phyloP scores from a whole-genome alignment of 2,329 filamentous ascomycete species.

The Trichoderma koningii region DNA sequence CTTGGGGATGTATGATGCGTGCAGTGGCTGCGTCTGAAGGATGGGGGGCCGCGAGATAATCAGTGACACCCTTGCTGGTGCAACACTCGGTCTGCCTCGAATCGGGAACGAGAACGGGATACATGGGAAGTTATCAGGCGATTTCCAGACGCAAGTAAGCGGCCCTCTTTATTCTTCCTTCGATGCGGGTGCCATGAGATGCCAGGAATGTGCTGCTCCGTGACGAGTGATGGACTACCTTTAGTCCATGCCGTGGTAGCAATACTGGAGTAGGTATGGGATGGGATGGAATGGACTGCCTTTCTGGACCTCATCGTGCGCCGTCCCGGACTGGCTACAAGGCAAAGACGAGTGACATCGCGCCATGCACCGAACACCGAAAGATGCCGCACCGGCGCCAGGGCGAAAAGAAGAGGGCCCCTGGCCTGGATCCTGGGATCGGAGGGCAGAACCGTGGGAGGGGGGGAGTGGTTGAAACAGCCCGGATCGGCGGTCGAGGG shows the following conservation, averaged over 20 bases:
- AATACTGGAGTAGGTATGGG: too few species aligned
- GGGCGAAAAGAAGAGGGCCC: background rate
- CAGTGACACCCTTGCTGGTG: background rate
- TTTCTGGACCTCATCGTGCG: background rate
- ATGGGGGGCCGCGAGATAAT: background rate
- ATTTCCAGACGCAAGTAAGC: slow-evolving; percentile 10
- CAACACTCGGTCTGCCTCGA: slow-evolving; percentile 14
- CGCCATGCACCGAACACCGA: slow-evolving; percentile 17
- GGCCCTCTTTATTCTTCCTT: background rate
- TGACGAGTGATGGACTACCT: background rate
- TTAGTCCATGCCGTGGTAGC: background rate
- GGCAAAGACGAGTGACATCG: slow-evolving; percentile 14
- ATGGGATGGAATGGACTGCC: too few species aligned
- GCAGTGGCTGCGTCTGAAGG: too few species aligned
- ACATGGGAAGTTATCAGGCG: background rate
- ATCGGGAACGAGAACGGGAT: slow-evolving; percentile 1
- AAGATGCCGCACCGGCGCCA: slow-evolving; percentile 24
- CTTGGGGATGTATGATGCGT: too few species aligned
- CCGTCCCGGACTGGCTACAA: background rate
- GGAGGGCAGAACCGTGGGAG: background rate
- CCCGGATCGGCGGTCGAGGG: background rate
- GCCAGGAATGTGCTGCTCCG: background rate
- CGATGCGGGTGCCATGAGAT: background rate
- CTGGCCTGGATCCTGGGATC: background rate
- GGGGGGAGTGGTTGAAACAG: background rate